These are phyloP conservation scores for Tetracentron sinense DNA, from an alignment of 164 flowering plant species.

Conservation along the genomic window DNA sequence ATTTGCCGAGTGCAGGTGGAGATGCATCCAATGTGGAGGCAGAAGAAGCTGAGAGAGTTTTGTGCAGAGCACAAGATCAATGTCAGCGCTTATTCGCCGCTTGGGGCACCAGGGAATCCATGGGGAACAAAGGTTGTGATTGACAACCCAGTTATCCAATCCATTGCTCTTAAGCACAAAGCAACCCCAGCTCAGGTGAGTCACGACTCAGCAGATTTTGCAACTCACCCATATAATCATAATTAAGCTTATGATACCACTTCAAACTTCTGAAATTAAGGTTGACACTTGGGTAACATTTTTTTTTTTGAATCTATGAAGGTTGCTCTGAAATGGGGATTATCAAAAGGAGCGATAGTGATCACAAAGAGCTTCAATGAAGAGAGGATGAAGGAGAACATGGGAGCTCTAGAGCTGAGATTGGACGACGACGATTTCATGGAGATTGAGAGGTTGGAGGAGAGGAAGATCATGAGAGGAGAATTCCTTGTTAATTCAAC, in stretches of 20 bases:
- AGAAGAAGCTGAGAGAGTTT: slow-evolving; percentile 52
- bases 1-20: slow-evolving; percentile 47
- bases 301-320: slow-evolving; percentile 18
- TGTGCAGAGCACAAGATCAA: slow-evolving; percentile 59
- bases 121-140: slow-evolving; percentile 77
- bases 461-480: slow-evolving; percentile 73
- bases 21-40: slow-evolving; percentile 90
- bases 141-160: slow-evolving; percentile 41
- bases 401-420: slow-evolving; percentile 38
- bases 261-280: too few species aligned
- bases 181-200: slow-evolving; percentile 77
- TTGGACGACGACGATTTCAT: slow-evolving; percentile 50
- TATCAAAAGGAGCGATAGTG: slow-evolving; percentile 63
- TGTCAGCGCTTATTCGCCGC: slow-evolving; percentile 74
- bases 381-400: slow-evolving; percentile 62
- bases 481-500: slow-evolving; percentile 52
- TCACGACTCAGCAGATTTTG: background rate
- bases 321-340: slow-evolving; percentile 78
- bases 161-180: slow-evolving; percentile 63
- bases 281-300: too few species aligned
- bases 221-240: too few species aligned
- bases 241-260: too few species aligned
- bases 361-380: slow-evolving; percentile 66
- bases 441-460: slow-evolving; percentile 51
- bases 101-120: slow-evolving; percentile 62